Evolutionary conservation across 1,284 basidiomycete species (phyloP).

Genomic region (Ceratobasidium papillatum): DNA sequence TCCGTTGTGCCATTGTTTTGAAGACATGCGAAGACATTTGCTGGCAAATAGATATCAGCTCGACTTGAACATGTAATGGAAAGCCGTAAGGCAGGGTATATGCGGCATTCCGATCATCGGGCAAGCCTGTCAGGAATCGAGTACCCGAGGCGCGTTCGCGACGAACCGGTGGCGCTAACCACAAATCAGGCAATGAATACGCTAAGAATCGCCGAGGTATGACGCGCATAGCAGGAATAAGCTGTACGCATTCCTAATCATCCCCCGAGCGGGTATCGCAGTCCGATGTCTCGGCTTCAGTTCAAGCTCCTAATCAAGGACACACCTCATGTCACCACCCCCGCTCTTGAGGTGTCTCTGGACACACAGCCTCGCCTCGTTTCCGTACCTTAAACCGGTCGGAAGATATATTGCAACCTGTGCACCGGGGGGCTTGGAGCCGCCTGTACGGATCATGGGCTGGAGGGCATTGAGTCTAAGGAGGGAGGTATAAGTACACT

Average conservation of each 20-base stretch:
- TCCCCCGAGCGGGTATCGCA: constrained; percentile 2
- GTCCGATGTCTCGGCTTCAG: constrained; percentile 13
- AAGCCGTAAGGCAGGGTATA: neutral
- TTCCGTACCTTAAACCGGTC: constrained; percentile 7
- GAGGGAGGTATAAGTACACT: neutral
- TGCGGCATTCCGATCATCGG: neutral
- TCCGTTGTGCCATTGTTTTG: neutral
- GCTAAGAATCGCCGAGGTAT: neutral
- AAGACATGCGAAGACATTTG: neutral
- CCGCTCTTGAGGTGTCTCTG: constrained; percentile 3
- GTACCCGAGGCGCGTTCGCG: neutral
- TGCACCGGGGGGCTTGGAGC: constrained; percentile 19
- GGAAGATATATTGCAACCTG: constrained; percentile 28
- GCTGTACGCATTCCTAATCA: neutral
- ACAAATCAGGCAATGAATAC: neutral
- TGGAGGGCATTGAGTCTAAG: constrained; percentile 4
- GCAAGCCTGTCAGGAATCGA: neutral
- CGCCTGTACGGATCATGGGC: constrained; percentile 25
- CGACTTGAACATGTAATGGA: neutral
- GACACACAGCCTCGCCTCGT: constrained; percentile 40
- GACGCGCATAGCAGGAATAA: neutral
- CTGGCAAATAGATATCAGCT: neutral
- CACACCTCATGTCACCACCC: neutral
- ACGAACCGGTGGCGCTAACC: neutral
- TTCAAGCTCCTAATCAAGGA: neutral